A percentile compares a stretch with the other conserved stretches of the same genome.
These are phyloP conservation scores for Alternaria gansuensis DNA, from an alignment of 2,329 filamentous ascomycete species.

Conservation along the genomic window DNA sequence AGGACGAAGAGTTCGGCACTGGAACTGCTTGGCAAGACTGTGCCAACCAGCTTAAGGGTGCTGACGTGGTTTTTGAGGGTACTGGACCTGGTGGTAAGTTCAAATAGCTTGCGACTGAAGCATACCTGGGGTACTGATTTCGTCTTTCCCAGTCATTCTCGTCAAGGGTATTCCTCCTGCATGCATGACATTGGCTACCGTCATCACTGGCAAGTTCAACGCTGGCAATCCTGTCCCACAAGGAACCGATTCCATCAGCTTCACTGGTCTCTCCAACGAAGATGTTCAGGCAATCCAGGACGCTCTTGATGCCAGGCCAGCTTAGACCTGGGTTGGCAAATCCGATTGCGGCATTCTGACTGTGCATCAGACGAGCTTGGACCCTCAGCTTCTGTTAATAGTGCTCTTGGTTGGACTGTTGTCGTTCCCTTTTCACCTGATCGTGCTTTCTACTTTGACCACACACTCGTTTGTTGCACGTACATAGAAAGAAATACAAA, in stretches of 20 bases:
- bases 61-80: background rate
- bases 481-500: background rate
- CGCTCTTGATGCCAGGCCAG: background rate
- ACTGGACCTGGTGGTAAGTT: background rate
- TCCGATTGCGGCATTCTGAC: too few relatives aligned
- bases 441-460: background rate
- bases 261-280: background rate
- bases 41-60: background rate
- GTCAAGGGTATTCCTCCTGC: background rate
- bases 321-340: background rate
- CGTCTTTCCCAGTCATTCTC: background rate
- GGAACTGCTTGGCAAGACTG: background rate
- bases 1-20: background rate
- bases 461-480: background rate
- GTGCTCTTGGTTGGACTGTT: background rate
- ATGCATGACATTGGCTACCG: background rate
- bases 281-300: background rate
- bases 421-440: background rate
- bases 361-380: background rate
- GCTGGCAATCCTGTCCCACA: background rate
- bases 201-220: conserved; percentile 1
- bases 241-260: background rate
- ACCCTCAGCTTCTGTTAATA: background rate
- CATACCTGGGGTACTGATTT: background rate
- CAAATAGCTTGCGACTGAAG: background rate